Conservation (phyloP, 2,329 filamentous ascomycete genomes). For the Arthrobotrys musiformis region DNA sequence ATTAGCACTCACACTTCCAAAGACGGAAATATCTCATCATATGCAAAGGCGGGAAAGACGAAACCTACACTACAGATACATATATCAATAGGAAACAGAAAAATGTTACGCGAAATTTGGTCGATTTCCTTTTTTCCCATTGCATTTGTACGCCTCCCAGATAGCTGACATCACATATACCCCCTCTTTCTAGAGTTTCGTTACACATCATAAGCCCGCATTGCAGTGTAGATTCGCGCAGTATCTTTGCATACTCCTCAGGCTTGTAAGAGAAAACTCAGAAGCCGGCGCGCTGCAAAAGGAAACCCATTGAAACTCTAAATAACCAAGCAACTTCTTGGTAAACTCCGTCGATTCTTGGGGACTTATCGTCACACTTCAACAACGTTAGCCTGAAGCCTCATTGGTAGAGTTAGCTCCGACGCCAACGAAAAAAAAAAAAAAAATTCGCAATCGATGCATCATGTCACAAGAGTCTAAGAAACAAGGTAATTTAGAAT, state of each 20-base stretch:
- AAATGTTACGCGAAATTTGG: slow-evolving; percentile 17
- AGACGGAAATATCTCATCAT: slow-evolving; percentile 6
- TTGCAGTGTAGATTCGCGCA: background rate
- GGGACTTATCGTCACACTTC: background rate
- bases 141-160: too few relatives aligned
- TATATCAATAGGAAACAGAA: background rate
- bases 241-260: background rate
- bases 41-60: slow-evolving; percentile 1
- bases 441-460: background rate
- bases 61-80: background rate
- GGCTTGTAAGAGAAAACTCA: background rate
- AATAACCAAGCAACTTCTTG: background rate
- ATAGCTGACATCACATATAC: too few relatives aligned
- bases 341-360: slow-evolving; percentile 3
- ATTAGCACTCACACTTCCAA: slow-evolving; percentile 16
- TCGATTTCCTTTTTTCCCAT: background rate
- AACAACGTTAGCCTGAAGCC: too few relatives aligned
- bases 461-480: background rate
- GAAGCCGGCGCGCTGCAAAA: too few relatives aligned
- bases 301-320: too few relatives aligned
- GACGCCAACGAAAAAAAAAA: background rate
- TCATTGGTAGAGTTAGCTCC: too few relatives aligned
- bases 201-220: too few relatives aligned
- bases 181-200: too few relatives aligned
- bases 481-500: background rate